phyloP scores from a whole-genome alignment of 1,284 basidiomycete species.

The Retiboletus fuscus region DNA sequence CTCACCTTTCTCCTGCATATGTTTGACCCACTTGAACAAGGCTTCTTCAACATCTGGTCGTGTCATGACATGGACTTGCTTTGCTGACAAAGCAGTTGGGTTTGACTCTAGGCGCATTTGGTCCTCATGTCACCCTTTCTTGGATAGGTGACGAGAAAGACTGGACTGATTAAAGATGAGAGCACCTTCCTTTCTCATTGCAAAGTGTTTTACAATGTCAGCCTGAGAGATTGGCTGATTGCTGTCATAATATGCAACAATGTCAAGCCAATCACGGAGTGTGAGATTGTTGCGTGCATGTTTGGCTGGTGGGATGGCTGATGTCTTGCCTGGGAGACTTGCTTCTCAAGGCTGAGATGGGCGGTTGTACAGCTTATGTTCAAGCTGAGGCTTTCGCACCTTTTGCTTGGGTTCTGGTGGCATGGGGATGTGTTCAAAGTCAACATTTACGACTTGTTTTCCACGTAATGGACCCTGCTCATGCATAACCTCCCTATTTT shows the following conservation, averaged over 20 bases:
- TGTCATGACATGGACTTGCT: constrained; percentile 1
- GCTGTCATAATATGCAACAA: not conserved
- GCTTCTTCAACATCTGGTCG: constrained; percentile 21
- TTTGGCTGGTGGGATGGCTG: too few species aligned
- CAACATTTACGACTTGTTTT: too few species aligned
- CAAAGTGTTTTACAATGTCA: not conserved
- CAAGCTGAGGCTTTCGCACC: too few species aligned
- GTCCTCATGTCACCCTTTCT: not conserved
- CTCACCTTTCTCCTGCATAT: constrained; percentile 26
- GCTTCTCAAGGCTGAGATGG: too few species aligned
- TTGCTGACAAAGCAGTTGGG: constrained; percentile 15
- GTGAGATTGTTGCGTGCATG: not conserved
- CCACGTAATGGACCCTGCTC: too few species aligned
- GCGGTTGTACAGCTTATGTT: too few species aligned
- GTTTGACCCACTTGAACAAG: constrained; percentile 18
- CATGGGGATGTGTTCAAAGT: too few species aligned
- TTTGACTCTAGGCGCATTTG: not conserved
- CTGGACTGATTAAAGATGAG: constrained; percentile 7
- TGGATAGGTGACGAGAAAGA: not conserved
- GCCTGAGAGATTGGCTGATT: constrained; percentile 1
- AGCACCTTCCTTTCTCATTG: not conserved
- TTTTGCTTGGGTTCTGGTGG: too few species aligned
- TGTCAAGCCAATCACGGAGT: not conserved
- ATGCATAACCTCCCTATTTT: too few species aligned
- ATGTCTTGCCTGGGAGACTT: too few species aligned